A percentile compares a stretch with the other conserved stretches of the same genome.
phyloP scores from a whole-genome alignment of 805 yeast species.

The Ogataea zsoltii region DNA sequence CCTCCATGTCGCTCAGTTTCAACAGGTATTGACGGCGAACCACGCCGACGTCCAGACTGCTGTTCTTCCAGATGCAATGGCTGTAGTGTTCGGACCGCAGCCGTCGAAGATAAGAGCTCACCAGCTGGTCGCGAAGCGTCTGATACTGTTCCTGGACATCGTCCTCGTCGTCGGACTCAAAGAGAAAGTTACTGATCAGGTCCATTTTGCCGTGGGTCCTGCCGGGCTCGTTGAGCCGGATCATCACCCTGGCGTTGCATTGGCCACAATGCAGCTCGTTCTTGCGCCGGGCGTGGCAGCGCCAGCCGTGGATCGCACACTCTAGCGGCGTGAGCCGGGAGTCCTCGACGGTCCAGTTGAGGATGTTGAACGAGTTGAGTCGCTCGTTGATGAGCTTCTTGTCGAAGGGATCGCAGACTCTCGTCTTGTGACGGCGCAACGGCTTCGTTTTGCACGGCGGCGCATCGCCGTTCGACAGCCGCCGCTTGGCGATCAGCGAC shows the following conservation, averaged over 20 bases:
- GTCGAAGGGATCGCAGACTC: slow-evolving; percentile 25
- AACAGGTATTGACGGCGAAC: slow-evolving; percentile 29
- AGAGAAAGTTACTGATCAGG: slow-evolving; percentile 14
- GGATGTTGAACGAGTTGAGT: slow-evolving; percentile 42
- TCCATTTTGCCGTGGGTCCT: slow-evolving; percentile 11
- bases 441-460: slow-evolving; percentile 1
- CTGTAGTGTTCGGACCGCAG: slow-evolving; percentile 31
- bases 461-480: slow-evolving; percentile 23
- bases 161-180: slow-evolving; percentile 26
- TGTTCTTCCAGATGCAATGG: slow-evolving; percentile 27
- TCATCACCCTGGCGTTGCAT: slow-evolving; percentile 34
- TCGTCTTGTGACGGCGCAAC: not conserved
- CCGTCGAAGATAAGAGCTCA: slow-evolving; percentile 28
- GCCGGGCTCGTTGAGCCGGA: slow-evolving; percentile 26
- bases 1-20: slow-evolving; percentile 28
- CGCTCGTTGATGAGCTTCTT: slow-evolving; percentile 38
- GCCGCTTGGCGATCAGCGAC: slow-evolving; percentile 21
- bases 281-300: slow-evolving; percentile 36
- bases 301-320: slow-evolving; percentile 57
- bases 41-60: slow-evolving; percentile 14
- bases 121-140: slow-evolving; percentile 22
- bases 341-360: slow-evolving; percentile 47
- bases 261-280: slow-evolving; percentile 36
- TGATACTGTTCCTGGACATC: slow-evolving; percentile 20
- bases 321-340: slow-evolving; percentile 43